Base-by-base conservation (phyloP, 2,329 filamentous ascomycete genomes). In the Venturiaceae sp. region DNA sequence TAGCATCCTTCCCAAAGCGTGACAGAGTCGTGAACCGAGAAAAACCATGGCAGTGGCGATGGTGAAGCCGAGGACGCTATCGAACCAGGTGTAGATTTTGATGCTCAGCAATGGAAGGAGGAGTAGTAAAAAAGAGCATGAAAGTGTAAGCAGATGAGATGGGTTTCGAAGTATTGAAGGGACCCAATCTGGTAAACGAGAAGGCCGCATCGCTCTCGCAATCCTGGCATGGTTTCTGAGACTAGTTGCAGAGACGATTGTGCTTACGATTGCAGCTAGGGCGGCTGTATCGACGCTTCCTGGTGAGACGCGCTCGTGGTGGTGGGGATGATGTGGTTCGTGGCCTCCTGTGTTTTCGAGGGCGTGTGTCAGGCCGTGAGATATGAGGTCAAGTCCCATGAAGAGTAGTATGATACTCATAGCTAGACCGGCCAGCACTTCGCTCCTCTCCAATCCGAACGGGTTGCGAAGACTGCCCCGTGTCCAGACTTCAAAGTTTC, bases 401-500 rank as follows among this genome's bases (percentile, higher is more conserved):
- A 99, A 99, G n/a, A 96, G 83, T 13, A 99, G 82, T 62, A 96
- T 90, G 39, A 99, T 88, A 55, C 91, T 95, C 84, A 97, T 90
- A 61, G 92, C 94, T 63, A 99, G 96, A 19, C 94, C 94, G 36
- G 92, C 91, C 16, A 99, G 82, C 5, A 99, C 92, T 72, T 99
- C 94, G 60, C 89, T 88, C 57, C 94, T 84, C 74, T 96, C 90
- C 26, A 99, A 82, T 3, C 83, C 92, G 68, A 99, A 99, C 0
- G 94, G 94, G 72, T 99, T 91, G 26, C 92, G 86, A 65, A 99
- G 88, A 64, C 87, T 95, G 65, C 89, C 92, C 52, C 92, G 83
- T 63, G 90, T 90, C 94, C 94, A 99, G 41, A 97, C 92, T 70
- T 99, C 94, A 66, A 99, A 99, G 71, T 99, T 99, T 55, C 89